These are phyloP conservation scores for Colletotrichum spinosum DNA, from an alignment of 2,329 filamentous ascomycete species.

Conservation along the genomic window DNA sequence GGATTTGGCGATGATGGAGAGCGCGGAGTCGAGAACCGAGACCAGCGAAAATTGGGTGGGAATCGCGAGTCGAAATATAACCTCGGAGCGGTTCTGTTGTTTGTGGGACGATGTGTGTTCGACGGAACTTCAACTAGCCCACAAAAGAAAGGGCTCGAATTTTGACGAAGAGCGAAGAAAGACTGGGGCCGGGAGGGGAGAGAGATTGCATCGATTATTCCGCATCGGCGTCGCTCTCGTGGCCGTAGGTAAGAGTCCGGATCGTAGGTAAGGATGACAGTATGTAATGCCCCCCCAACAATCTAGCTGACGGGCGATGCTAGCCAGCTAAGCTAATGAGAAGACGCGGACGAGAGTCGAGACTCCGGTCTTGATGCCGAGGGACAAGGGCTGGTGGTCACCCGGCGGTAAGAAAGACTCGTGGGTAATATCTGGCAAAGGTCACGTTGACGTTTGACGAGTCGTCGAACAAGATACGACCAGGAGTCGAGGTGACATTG, in stretches of 20 bases:
- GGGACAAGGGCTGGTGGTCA: constrained; percentile 4
- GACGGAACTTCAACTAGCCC: constrained; percentile 13
- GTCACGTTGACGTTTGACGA: too few relatives aligned
- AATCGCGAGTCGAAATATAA: constrained; percentile 22
- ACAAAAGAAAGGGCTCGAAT: constrained; percentile 37
- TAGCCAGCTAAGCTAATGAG: constrained; percentile 13
- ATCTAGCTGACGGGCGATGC: constrained; percentile 7
- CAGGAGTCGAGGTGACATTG: too few relatives aligned
- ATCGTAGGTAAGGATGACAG: not conserved
- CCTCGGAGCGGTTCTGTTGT: constrained; percentile 6
- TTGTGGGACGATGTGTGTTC: constrained; percentile 23
- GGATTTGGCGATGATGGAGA: not conserved
- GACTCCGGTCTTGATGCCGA: constrained; percentile 13
- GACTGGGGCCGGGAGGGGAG: constrained; percentile 27
- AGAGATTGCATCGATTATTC: constrained; percentile 7
- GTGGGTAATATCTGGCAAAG: not conserved
- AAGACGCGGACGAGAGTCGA: constrained; percentile 5
- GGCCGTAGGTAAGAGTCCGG: constrained; percentile 1
- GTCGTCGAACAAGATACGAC: too few relatives aligned
- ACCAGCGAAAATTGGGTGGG: constrained; percentile 1
- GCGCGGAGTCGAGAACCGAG: not conserved
- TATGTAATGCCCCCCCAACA: not conserved
- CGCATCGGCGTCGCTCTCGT: constrained; percentile 19
- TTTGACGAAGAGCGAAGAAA: constrained; percentile 35
- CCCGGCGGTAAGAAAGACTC: not conserved